Evolutionary conservation across 306 rosid genomes (phyloP).

Genomic region (Dicorynia guianensis): DNA sequence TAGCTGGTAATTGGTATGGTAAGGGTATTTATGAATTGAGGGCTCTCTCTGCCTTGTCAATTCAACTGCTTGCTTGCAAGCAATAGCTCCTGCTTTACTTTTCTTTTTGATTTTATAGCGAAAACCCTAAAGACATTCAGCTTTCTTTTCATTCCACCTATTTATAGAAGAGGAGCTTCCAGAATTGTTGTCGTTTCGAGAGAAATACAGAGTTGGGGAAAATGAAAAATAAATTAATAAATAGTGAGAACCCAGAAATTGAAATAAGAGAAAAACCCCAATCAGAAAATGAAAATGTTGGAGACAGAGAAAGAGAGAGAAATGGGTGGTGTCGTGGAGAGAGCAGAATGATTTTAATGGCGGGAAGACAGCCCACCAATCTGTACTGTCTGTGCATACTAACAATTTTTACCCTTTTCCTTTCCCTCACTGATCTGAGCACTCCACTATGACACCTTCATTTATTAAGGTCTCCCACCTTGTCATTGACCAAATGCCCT

Average conservation of each 20-base stretch:
- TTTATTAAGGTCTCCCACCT: constrained; percentile 45
- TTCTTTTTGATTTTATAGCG: constrained; percentile 17
- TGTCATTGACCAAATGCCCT: constrained; percentile 50
- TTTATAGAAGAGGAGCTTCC: constrained; percentile 62
- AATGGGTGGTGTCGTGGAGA: constrained; percentile 46
- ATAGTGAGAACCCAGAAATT: background rate
- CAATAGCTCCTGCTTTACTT: background rate
- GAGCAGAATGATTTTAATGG: constrained; percentile 61
- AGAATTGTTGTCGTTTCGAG: constrained; percentile 57
- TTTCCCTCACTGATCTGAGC: constrained; percentile 51
- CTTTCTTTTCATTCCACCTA: constrained; percentile 37
- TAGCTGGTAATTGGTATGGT: background rate
- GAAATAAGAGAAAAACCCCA: background rate
- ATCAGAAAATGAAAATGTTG: background rate
- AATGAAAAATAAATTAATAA: no score
- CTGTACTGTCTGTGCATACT: constrained; percentile 59
- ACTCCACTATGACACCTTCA: constrained; percentile 53
- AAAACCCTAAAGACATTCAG: constrained; percentile 50
- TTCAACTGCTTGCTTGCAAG: constrained; percentile 22
- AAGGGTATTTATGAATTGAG: constrained; percentile 30
- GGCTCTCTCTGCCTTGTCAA: background rate
- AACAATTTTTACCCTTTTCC: constrained; percentile 38
- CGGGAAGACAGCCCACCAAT: constrained; percentile 75
- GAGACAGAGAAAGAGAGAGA: constrained; percentile 18
- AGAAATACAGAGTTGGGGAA: constrained; percentile 26